Conservation (phyloP, 768 basidiomycete species). For the Termitomyces sp. region DNA sequence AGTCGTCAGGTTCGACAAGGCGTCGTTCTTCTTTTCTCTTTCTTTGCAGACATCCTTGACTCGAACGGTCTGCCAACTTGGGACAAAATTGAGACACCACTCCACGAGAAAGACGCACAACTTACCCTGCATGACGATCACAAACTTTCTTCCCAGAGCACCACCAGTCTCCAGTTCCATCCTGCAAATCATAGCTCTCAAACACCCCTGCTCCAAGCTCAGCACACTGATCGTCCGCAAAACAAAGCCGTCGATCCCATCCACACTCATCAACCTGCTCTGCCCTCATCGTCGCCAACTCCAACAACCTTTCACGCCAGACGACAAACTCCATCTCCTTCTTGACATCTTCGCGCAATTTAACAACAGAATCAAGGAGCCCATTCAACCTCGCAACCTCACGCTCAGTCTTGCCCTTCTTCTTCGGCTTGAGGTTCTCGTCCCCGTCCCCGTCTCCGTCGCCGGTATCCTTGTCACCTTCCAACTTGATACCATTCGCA, state of each 20-base stretch:
- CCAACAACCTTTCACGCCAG: conserved; percentile 66
- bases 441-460: not conserved
- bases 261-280: conserved; percentile 70
- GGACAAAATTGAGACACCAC: not conserved
- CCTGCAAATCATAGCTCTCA: conserved; percentile 56
- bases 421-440: conserved; percentile 16
- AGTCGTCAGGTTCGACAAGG: conserved; percentile 59
- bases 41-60: conserved; percentile 67
- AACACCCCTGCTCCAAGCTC: conserved; percentile 62
- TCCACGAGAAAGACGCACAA: not conserved
- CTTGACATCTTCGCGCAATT: conserved; percentile 58
- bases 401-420: conserved; percentile 44
- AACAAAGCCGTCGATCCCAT: conserved; percentile 83
- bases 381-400: conserved; percentile 49
- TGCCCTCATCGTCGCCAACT: conserved; percentile 62
- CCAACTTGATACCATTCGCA: conserved; percentile 17
- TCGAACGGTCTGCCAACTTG: conserved; percentile 80
- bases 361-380: conserved; percentile 51
- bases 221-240: conserved; percentile 75
- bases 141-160: conserved; percentile 71
- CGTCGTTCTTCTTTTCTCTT: conserved; percentile 67
- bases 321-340: conserved; percentile 61
- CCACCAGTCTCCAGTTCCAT: conserved; percentile 61
- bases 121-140: conserved; percentile 73
- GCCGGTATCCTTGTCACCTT: conserved; percentile 20